Base-by-base conservation (phyloP, 768 basidiomycete species). In the Leccinum obscurum region DNA sequence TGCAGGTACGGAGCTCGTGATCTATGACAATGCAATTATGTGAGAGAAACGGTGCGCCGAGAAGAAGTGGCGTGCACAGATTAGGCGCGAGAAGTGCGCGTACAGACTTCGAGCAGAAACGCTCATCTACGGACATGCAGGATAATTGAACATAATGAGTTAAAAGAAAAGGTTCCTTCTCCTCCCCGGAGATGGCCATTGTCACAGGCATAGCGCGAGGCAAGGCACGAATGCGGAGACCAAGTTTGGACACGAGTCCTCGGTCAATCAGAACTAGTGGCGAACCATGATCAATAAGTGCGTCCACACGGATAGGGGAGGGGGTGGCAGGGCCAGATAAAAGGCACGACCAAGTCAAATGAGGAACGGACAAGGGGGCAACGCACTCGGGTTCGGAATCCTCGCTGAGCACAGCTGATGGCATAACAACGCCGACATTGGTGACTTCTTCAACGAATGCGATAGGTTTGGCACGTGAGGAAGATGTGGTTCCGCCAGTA, bases 211-310 rank as follows among this genome's bases (percentile, higher is more conserved):
- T 15, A 9, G 28, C 20, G 0, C 7, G 14, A 6, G 3, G 50
- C 28, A 51, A 17, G 11, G 14, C 4, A 9, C 50, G 22, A 9
- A 51, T 28, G 30, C 26, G 28, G 2, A 51, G 17, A 8, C 50
- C 50, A 28, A 51, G 28, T 3, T 17, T 13, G 28, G 11, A 3
- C 7, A 32, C 50, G 3, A 51, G 26, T 1, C 4, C 5, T 1
- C n/a, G 37, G 22, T 67, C 46, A 56, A 77, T 76, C 22, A 79
- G 58, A 52, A 75, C 76, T 54, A 77, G 2, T 30, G 69, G 64
- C 0, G 72, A 68, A 4, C 74, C 73, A 55, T 64, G 48, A 50
- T 77, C 72, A 69, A 77, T 70, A 0, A 76, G 50, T 0, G 62
- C 61, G 1, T 61, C 50, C 0, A 70, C 54, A 13, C 3, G 15